phyloP scores from a whole-genome alignment of 2,329 filamentous ascomycete genomes.

The Diaporthe citriasiana region DNA sequence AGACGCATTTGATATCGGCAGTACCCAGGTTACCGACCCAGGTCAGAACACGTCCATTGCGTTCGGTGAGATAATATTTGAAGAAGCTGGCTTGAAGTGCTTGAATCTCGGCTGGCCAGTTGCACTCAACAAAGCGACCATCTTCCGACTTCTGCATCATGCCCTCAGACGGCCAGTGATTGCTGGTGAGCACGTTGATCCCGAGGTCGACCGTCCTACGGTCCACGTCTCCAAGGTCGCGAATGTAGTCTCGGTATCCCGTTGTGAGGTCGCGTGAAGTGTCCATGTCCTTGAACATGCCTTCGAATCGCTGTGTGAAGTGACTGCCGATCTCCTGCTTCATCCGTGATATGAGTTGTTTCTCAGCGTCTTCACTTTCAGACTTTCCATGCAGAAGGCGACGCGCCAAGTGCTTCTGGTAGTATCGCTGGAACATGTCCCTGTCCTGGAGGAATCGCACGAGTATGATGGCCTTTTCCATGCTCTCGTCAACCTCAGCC shows the following conservation, averaged over 20 bases:
- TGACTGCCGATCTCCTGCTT: constrained; percentile 96
- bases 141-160: constrained; percentile 68
- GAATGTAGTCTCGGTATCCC: constrained; percentile 79
- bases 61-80: constrained; percentile 87
- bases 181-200: constrained; percentile 90
- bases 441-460: constrained; percentile 92
- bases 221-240: constrained; percentile 64
- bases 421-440: constrained; percentile 96
- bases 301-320: constrained; percentile 93
- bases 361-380: constrained; percentile 91
- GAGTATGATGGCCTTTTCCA: constrained; percentile 91
- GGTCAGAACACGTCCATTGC: constrained; percentile 88
- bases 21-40: constrained; percentile 83
- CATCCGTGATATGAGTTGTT: constrained; percentile 96
- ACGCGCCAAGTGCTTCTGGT: constrained; percentile 95
- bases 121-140: constrained; percentile 66
- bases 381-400: constrained; percentile 90
- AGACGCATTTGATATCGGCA: constrained; percentile 86
- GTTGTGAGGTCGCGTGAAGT: constrained; percentile 86
- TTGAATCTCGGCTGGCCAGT: constrained; percentile 81
- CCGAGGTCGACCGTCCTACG: constrained; percentile 80
- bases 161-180: constrained; percentile 94
- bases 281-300: constrained; percentile 98
- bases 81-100: constrained; percentile 87
- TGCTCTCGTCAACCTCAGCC: constrained; percentile 82